These are phyloP conservation scores for Leptodermis oblonga DNA, from an alignment of 257 asterid species.

Conservation along the genomic window DNA sequence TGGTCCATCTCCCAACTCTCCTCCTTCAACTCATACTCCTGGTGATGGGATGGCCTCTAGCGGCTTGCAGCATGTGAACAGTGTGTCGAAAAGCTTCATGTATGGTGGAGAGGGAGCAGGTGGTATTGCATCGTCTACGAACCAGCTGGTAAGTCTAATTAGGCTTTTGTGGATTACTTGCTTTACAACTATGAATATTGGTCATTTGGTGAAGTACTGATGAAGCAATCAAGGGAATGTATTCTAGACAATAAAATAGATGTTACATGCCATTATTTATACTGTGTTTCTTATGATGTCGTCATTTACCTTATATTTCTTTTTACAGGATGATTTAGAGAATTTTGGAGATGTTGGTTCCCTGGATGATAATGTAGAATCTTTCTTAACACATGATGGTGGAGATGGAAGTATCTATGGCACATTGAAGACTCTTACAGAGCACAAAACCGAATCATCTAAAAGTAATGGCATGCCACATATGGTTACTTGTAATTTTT, in stretches of 20 bases:
- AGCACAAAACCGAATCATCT: constrained; percentile 49
- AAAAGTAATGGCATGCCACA: constrained; percentile 43
- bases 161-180: neutral
- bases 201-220: neutral
- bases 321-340: constrained; percentile 82
- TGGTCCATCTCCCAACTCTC: constrained; percentile 53
- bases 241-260: neutral
- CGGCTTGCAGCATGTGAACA: constrained; percentile 71
- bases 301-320: constrained; percentile 11
- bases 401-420: constrained; percentile 88
- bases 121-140: constrained; percentile 82
- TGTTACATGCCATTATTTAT: neutral
- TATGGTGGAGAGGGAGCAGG: constrained; percentile 87
- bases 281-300: neutral
- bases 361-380: constrained; percentile 87
- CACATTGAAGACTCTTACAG: constrained; percentile 29
- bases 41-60: constrained; percentile 90
- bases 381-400: constrained; percentile 83
- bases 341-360: constrained; percentile 89
- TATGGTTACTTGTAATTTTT: neutral
- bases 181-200: neutral
- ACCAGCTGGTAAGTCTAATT: constrained; percentile 68
- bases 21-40: constrained; percentile 92
- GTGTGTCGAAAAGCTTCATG: constrained; percentile 69
- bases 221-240: neutral